Base-by-base conservation (phyloP, 352 stramenopile species). In the Phytopythium kandeliae region DNA sequence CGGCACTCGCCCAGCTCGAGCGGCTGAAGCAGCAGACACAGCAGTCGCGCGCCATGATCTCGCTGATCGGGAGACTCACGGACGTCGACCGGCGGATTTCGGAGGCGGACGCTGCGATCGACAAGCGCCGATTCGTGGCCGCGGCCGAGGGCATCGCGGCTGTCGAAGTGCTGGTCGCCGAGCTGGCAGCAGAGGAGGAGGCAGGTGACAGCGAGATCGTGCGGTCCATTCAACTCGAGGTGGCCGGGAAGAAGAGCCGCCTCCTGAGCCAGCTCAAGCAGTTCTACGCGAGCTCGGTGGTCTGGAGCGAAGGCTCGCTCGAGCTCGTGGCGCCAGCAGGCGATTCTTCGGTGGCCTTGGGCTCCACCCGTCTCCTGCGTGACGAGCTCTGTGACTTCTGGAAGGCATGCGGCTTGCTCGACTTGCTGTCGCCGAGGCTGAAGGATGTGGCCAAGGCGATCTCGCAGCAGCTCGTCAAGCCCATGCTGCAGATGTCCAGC, bases 41-140 rank as follows among this genome's bases (percentile, higher is more conserved):
- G 26, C 71, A 86, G 48, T 85, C 75, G 2, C 71, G 69, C 26
- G 63, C 52, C n/a, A 85, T 85, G 67, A 55, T 92, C 37, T 34
- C 57, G 53, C 62, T 85, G 15, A 72, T 87, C 19, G 80, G 89
- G 60, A 78, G 85, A n/a, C 62, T 92, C 12, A 86, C 64, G 21
- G 62, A 77, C 51, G 69, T 83, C 16, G 77, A 91, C 44, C 61
- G 66, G n/a, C 43, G 71, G 11, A 36, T 89, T 0, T 51, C 55
- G n/a, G 69, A 75, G 4, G 60, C 82, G 40, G 74, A 91, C 40
- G 55, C 58, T 6, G 62, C 64, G 22, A 69, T 85, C 36, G 67
- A 71, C 49, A 55, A 71, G 7, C 67, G 67, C 15, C 54, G 67
- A 19, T 65, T 87, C 45, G 65, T 82, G n/a, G 54, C 57, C 5